A percentile compares a stretch with the other conserved stretches of the same genome.
These are phyloP conservation scores for Uncinocarpus reesii DNA, from an alignment of 2,329 filamentous ascomycete species.

Conservation along the genomic window DNA sequence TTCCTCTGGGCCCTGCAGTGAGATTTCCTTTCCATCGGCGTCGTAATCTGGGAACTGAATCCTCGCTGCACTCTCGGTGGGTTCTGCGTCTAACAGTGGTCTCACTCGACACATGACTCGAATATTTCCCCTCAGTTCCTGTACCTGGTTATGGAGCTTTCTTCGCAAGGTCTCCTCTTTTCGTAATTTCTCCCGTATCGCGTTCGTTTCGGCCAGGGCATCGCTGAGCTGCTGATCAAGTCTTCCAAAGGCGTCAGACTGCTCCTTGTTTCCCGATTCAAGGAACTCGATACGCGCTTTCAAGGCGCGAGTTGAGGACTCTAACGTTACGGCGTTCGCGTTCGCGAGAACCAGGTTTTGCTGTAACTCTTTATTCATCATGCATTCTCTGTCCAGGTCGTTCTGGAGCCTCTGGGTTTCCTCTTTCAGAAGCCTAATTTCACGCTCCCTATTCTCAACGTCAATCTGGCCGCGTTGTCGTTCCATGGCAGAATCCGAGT, in stretches of 20 bases:
- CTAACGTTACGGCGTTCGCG: conserved; percentile 55
- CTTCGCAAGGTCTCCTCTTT: conserved; percentile 83
- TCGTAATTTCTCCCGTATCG: conserved; percentile 69
- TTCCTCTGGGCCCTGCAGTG: conserved; percentile 72
- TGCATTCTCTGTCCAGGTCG: conserved; percentile 53
- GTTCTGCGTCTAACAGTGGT: conserved; percentile 54
- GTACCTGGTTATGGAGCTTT: conserved; percentile 92
- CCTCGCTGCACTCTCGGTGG: conserved; percentile 53
- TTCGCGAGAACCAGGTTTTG: conserved; percentile 51
- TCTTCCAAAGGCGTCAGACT: conserved; percentile 72
- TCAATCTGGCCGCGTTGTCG: conserved; percentile 36
- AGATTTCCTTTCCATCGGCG: conserved; percentile 78
- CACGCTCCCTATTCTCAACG: conserved; percentile 45
- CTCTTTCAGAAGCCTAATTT: conserved; percentile 38
- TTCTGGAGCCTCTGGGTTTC: conserved; percentile 35
- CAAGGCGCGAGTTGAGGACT: conserved; percentile 64
- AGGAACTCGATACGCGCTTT: conserved; percentile 78
- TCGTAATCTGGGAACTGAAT: conserved; percentile 70
- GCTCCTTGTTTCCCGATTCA: conserved; percentile 78
- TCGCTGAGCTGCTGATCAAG: conserved; percentile 74
- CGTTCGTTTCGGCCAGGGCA: conserved; percentile 58
- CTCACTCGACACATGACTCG: conserved; percentile 95
- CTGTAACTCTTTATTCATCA: conserved; percentile 48
- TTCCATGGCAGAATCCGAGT: conserved; percentile 43
- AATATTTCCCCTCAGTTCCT: conserved; percentile 96